phyloP scores from a whole-genome alignment of 2,329 filamentous ascomycete genomes.

The Septoria petroselini region DNA sequence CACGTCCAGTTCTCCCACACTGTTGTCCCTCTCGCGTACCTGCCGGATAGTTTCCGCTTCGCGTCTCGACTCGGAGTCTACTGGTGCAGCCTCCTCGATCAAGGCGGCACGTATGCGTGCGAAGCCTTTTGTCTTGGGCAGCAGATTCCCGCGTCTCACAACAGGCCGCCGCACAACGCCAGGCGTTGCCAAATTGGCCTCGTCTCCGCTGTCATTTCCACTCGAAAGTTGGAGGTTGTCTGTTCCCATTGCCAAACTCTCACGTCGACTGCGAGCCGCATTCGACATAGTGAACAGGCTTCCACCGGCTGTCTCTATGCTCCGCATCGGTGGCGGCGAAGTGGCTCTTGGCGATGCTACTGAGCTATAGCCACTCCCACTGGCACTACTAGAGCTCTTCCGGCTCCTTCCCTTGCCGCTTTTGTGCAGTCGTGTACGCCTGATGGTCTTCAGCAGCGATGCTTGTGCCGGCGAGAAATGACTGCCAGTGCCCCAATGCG shows the following conservation, averaged over 20 bases:
- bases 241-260: constrained; percentile 87
- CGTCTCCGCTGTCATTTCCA: constrained; percentile 76
- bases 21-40: constrained; percentile 78
- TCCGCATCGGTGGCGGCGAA: constrained; percentile 67
- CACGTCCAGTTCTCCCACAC: constrained; percentile 40
- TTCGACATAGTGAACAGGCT: constrained; percentile 36
- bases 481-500: constrained; percentile 30
- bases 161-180: constrained; percentile 80
- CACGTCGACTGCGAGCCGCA: constrained; percentile 58
- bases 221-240: constrained; percentile 80
- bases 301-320: constrained; percentile 51
- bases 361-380: constrained; percentile 67
- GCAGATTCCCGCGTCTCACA: constrained; percentile 79
- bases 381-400: constrained; percentile 61
- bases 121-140: constrained; percentile 96
- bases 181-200: constrained; percentile 48
- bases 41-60: constrained; percentile 96
- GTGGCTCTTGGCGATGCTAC: constrained; percentile 67
- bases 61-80: constrained; percentile 82
- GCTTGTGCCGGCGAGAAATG: constrained; percentile 35
- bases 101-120: constrained; percentile 87
- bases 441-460: constrained; percentile 75
- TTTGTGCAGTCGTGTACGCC: constrained; percentile 57
- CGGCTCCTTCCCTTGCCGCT: constrained; percentile 48
- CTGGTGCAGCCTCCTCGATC: constrained; percentile 79